Base-by-base conservation (phyloP, 73 alveolate species). In the Paramecium caudatum region DNA sequence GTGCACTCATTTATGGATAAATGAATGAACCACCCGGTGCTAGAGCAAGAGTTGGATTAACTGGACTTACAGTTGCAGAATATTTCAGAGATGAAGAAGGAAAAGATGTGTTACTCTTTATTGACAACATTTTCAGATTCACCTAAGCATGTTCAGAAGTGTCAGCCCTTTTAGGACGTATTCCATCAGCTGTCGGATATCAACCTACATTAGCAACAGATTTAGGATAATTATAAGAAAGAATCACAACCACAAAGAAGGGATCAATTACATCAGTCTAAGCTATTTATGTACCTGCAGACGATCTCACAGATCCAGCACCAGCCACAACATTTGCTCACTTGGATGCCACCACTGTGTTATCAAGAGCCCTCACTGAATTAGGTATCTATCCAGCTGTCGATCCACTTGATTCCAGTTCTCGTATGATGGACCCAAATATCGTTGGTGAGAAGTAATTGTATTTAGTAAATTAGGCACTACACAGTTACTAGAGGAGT, bases 21-120 rank as follows among this genome's bases (percentile, higher is more conserved):
- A 97, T 97, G 99, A 97, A 97, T 92, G 99, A 97, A 94, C 99
- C 99, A 48, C 99, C 99, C 1, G 99, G 99, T 90, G 99, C 99
- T 47, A 96, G 99, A 62, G 99, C 99, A 41, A 94, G 99, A 74
- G 99, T 95, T 90, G 99, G 97, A 6, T 94, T 96, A 46, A 95
- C 99, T 63, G 99, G 99, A 34, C 95, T 97, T 32, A 96, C 99
- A 15, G 98, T 97, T 82, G 99, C 99, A 70, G 99, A 97, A 93
- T 97, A 97, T 91, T 97, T 97, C 99, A 94, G 99, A 82, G 99
- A 97, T 74, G 99, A 96, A 69, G 99, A 96, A 93, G 96, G 98
- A 17, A 98, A 97, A 92, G 99, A 97, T 83, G 99, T 97, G 98
- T 95, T 97, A 47, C 98, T 97, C 43, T 97, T 97, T 94, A 94